Evolutionary conservation across 495 filamentous ascomycete genomes (phyloP).

Genomic region (Penicillium steckii): DNA sequence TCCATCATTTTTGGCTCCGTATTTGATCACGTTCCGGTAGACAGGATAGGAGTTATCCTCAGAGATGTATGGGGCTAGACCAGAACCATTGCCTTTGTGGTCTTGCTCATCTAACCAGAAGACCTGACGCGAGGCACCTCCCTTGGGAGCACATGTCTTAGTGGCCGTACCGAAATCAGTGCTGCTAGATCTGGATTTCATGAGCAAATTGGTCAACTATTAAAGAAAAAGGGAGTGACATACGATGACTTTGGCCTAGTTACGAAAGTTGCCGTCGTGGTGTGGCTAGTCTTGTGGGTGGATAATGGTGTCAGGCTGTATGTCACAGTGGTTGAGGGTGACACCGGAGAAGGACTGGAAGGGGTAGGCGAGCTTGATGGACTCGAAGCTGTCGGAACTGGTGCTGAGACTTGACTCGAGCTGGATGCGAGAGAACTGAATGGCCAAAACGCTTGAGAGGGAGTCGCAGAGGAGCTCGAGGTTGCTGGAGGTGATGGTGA

Average conservation of each 20-base stretch:
- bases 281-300: not conserved
- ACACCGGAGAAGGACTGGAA: not conserved
- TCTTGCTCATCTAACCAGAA: constrained; percentile 39
- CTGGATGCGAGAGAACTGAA: not conserved
- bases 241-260: not conserved
- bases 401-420: not conserved
- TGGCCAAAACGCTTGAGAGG: not conserved
- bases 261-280: not conserved
- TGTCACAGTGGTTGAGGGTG: not conserved
- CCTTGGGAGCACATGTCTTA: constrained; percentile 20
- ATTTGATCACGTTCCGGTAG: constrained; percentile 56
- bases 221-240: not conserved
- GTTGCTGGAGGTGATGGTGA: not conserved
- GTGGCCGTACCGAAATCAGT: constrained; percentile 1
- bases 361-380: too few species aligned
- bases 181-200: not conserved
- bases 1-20: constrained; percentile 49
- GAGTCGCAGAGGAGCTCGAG: not conserved
- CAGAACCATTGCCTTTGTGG: constrained; percentile 28
- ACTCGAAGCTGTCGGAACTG: not conserved
- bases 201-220: not conserved
- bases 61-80: constrained; percentile 37
- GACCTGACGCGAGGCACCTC: not conserved
- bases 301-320: not conserved
- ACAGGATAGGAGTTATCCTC: constrained; percentile 46